Base-by-base conservation (phyloP, 768 basidiomycete genomes). In the Ephemerocybe angulata region DNA sequence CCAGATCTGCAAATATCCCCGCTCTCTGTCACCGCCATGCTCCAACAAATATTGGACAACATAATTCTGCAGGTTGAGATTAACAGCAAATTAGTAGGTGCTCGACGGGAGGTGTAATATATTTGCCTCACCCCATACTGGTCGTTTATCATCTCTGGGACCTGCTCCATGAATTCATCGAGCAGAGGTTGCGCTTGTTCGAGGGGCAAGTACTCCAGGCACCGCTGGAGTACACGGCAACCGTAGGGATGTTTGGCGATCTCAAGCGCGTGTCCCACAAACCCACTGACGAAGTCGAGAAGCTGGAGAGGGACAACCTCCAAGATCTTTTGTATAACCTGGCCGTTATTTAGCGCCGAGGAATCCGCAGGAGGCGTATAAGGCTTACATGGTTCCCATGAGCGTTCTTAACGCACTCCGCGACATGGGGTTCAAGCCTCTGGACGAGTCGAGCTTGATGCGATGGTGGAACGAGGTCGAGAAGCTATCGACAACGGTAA, bases 11-110 rank as follows among this genome's bases (percentile, higher is more conserved):
- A 97, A 80, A 53, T 79, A 71, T 2, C 76, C 73, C 50, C 81
- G 82, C 65, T 98, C 95, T 12, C 83, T 77, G 1, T 77, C 76
- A 53, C 77, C 76, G 4, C 94, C 93, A 60, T 88, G 80, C 65
- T 93, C 89, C 29, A 98, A 80, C 53, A 98, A 81, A 66, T 90
- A 96, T 69, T 98, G 96, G 46, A 97, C 83, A 30, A 98, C 96
- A 70, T 97, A 98, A 66, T 96, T 93, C 90, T 93, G n/a, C n/a
- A n/a, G n/a, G 65, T 21, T 52, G 47, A 37, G 25, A 0, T 28
- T 13, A 31, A 41, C 1, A 30, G 25, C 22, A 22, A 28, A 3
- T 33, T 10, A 25, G 4, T 43, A 25, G 4, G 25, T n/a, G n/a
- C 25, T 24, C 28, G 1, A 4, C 31, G 52, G 25, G 7, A 2